Percentiles rank a stretch among this genome's conserved stretches.
Evolutionary conservation across 495 filamentous ascomycete genomes (phyloP).

Genomic region (Xylaria sp.): DNA sequence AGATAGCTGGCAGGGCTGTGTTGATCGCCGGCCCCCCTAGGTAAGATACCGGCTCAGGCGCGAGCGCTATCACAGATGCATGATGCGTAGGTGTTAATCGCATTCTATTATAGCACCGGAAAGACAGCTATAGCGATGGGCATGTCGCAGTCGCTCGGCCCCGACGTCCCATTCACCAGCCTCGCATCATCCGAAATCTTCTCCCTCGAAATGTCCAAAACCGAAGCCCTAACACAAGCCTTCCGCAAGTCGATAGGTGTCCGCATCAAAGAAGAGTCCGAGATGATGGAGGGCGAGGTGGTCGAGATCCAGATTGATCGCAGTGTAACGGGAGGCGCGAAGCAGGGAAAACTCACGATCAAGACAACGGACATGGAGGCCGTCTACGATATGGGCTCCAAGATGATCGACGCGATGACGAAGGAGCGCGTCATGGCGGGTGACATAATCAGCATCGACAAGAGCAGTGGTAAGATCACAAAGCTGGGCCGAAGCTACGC

Average conservation of each 20-base stretch:
- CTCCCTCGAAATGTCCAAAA: constrained; percentile 98
- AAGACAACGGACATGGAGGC: constrained; percentile 99
- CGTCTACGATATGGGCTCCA: constrained; percentile 97
- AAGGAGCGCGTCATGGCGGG: constrained; percentile 99
- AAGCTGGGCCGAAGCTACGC: constrained; percentile 95
- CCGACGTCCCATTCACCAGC: constrained; percentile 96
- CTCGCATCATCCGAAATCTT: constrained; percentile 96
- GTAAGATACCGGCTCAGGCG: constrained; percentile 37
- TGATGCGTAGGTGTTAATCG: constrained; percentile 4
- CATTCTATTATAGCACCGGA: constrained; percentile 70
- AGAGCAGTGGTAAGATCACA: constrained; percentile 95
- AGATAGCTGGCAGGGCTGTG: constrained; percentile 94
- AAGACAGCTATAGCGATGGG: constrained; percentile 99
- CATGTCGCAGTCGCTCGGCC: constrained; percentile 93
- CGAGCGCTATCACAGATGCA: neutral
- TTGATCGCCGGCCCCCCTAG: constrained; percentile 94
- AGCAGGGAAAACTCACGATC: constrained; percentile 98
- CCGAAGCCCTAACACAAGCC: constrained; percentile 95
- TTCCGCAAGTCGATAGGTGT: constrained; percentile 98
- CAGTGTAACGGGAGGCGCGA: constrained; percentile 93
- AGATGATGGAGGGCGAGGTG: constrained; percentile 98
- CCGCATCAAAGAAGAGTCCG: constrained; percentile 95
- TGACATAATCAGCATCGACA: constrained; percentile 97
- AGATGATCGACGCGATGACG: constrained; percentile 99
- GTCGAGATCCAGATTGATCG: constrained; percentile 99